phyloP scores from a whole-genome alignment of 2,329 filamentous ascomycete genomes.

The Sporothrix variecibatus region DNA sequence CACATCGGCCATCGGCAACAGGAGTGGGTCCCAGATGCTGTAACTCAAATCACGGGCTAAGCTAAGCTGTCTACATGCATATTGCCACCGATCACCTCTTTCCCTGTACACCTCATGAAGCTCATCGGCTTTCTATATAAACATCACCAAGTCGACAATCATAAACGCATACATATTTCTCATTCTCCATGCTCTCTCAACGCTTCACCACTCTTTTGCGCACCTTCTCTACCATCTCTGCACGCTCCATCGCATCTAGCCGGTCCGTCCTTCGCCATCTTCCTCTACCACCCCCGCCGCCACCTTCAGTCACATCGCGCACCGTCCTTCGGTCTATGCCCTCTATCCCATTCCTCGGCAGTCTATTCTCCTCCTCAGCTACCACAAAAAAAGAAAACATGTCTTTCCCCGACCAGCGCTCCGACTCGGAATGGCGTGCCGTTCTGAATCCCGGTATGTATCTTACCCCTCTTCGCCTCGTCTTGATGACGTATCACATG shows the following conservation, averaged over 20 bases:
- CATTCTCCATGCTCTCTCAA: constrained; percentile 51
- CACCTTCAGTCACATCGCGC: constrained; percentile 32
- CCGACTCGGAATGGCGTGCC: constrained; percentile 83
- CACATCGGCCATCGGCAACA: constrained; percentile 3
- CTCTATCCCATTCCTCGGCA: constrained; percentile 74
- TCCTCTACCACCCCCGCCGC: constrained; percentile 48
- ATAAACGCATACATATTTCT: neutral
- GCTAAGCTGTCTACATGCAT: constrained; percentile 14
- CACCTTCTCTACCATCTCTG: constrained; percentile 46
- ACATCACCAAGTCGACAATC: neutral
- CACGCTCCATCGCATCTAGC: constrained; percentile 49
- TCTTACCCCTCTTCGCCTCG: neutral
- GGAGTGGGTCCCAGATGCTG: constrained; percentile 1
- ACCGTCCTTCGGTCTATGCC: constrained; percentile 62
- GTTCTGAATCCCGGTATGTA: constrained; percentile 64
- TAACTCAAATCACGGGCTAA: constrained; percentile 15
- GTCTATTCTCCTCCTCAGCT: constrained; percentile 68
- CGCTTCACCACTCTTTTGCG: constrained; percentile 46
- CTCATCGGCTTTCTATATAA: constrained; percentile 14
- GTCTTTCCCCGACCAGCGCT: constrained; percentile 79
- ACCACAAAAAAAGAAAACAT: constrained; percentile 52
- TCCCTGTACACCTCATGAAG: neutral
- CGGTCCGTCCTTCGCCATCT: constrained; percentile 44
- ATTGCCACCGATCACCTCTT: constrained; percentile 11
- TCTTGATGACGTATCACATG: neutral